phyloP scores from a whole-genome alignment of 306 rosid genomes.

The Casuarina glauca region DNA sequence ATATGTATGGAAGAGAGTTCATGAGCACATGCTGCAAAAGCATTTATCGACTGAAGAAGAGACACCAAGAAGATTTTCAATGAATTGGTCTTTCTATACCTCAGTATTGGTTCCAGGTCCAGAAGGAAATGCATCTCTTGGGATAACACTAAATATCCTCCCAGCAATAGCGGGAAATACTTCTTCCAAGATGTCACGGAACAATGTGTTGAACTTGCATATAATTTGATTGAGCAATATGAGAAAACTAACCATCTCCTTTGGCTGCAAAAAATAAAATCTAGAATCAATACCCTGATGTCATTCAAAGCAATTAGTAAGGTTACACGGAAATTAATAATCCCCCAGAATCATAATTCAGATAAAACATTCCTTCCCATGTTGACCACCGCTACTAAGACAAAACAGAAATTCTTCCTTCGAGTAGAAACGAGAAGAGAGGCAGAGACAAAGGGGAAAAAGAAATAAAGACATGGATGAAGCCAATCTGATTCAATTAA shows the following conservation, averaged over 20 bases:
- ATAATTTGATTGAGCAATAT: slow-evolving; percentile 84
- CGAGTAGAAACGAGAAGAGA: not conserved
- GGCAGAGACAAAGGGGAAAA: not conserved
- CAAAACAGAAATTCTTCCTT: not conserved
- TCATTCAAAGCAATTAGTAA: not conserved
- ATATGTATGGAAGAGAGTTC: not conserved
- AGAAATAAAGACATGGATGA: not conserved
- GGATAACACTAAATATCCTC: slow-evolving; percentile 68
- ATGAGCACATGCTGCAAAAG: not conserved
- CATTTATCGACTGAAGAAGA: slow-evolving; percentile 17
- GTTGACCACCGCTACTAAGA: not conserved
- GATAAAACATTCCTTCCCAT: slow-evolving; percentile 1
- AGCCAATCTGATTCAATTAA: not conserved
- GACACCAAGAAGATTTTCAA: not conserved
- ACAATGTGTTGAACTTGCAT: slow-evolving; percentile 78
- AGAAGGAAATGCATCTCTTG: slow-evolving; percentile 73
- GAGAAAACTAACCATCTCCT: slow-evolving; percentile 80
- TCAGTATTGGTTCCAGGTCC: slow-evolving; percentile 85
- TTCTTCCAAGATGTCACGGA: slow-evolving; percentile 77
- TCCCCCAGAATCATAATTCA: not conserved
- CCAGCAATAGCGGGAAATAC: slow-evolving; percentile 77
- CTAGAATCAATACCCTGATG: slow-evolving; percentile 14
- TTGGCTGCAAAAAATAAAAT: slow-evolving; percentile 65
- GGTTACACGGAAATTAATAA: not conserved
- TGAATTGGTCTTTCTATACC: slow-evolving; percentile 45